These are phyloP conservation scores for Cystoderma amianthinum DNA, from an alignment of 768 basidiomycete species.

Conservation along the genomic window DNA sequence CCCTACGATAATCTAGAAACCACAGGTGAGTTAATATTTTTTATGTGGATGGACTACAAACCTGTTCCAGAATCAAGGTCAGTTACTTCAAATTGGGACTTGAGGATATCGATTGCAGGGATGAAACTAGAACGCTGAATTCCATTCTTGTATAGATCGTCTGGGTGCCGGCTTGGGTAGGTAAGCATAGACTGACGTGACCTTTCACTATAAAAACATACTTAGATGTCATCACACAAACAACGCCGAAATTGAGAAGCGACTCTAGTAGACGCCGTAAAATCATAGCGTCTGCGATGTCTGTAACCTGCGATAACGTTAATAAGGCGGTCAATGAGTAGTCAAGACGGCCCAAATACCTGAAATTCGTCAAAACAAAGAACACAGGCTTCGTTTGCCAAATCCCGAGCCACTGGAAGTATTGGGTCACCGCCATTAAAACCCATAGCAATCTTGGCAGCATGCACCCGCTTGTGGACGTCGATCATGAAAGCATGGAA, in stretches of 20 bases:
- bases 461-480: conserved; percentile 89
- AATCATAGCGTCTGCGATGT: conserved; percentile 98
- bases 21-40: conserved; percentile 3
- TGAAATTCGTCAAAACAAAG: conserved; percentile 99
- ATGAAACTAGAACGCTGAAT: conserved; percentile 94
- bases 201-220: conserved; percentile 44
- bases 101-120: conserved; percentile 91
- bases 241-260: conserved; percentile 83
- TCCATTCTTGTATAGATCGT: conserved; percentile 97
- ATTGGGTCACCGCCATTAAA: conserved; percentile 74
- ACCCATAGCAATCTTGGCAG: conserved; percentile 68
- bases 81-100: conserved; percentile 77
- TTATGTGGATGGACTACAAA: conserved; percentile 20
- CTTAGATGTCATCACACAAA: conserved; percentile 98
- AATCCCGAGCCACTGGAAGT: conserved; percentile 77
- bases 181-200: too few species aligned
- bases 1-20: conserved; percentile 80
- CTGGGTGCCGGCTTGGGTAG: conserved; percentile 79
- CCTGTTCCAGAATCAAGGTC: conserved; percentile 96
- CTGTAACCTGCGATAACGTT: conserved; percentile 69
- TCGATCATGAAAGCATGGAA: conserved; percentile 99
- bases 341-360: conserved; percentile 29
- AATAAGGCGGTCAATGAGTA: not conserved
- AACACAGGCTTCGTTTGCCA: conserved; percentile 78
- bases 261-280: conserved; percentile 82